phyloP scores from a whole-genome alignment of 2,329 filamentous ascomycete species.

The Pseudocercospora fijiensis region DNA sequence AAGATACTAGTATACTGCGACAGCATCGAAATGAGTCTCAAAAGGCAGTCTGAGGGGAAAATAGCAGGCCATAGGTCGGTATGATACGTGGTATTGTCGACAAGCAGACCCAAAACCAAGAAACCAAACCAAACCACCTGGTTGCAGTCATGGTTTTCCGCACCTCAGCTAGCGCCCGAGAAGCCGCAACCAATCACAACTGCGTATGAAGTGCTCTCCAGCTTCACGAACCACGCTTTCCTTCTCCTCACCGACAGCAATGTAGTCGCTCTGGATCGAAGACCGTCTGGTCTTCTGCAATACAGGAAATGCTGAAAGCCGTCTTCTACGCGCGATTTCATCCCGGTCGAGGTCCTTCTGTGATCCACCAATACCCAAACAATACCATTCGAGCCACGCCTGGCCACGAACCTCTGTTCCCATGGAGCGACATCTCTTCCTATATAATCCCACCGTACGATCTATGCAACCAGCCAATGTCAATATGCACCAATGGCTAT shows the following conservation, averaged over 20 bases:
- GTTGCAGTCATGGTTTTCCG: background rate
- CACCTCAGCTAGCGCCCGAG: background rate
- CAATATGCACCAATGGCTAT: slow-evolving; percentile 72
- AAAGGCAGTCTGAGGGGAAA: too few relatives aligned
- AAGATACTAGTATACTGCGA: too few relatives aligned
- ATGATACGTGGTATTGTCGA: too few relatives aligned
- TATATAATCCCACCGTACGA: slow-evolving; percentile 94
- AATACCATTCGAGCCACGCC: slow-evolving; percentile 26
- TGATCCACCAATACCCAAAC: slow-evolving; percentile 36
- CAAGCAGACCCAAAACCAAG: background rate
- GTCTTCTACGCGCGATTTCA: slow-evolving; percentile 69
- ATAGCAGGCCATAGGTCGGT: too few relatives aligned
- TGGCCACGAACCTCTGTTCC: slow-evolving; percentile 21
- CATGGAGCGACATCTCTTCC: slow-evolving; percentile 78
- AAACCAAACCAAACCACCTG: background rate
- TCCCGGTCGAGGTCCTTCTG: slow-evolving; percentile 46
- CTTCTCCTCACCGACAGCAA: background rate
- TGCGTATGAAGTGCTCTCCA: background rate
- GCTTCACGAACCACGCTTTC: background rate
- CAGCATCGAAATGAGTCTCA: too few relatives aligned
- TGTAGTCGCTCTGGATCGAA: background rate
- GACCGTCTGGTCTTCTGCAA: background rate
- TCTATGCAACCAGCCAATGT: slow-evolving; percentile 88
- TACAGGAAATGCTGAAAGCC: slow-evolving; percentile 55
- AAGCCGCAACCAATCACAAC: background rate